Base-by-base conservation (phyloP, 2,329 filamentous ascomycete genomes). In the Tympanopsis confertula region DNA sequence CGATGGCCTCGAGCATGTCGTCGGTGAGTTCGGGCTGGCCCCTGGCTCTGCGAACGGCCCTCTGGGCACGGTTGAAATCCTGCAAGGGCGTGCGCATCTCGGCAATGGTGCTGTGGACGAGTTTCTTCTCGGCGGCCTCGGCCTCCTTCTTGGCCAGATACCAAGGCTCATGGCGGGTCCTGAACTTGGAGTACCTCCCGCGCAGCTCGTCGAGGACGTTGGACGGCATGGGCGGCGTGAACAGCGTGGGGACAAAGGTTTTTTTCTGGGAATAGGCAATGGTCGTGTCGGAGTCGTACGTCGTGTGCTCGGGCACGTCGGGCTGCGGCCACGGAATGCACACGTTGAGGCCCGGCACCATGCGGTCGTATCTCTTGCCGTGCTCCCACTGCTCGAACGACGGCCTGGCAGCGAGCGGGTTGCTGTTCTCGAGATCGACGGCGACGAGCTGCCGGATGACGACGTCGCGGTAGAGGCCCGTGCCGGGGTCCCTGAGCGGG, bases 151-250 rank as follows among this genome's bases (percentile, higher is more conserved):
- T 62, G 46, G 66, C 66, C 38, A 88, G 57, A 55, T 82, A 93
- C 56, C 81, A 82, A 35, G 72, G 63, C 45, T 87, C 82, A 62
- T 94, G 86, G 35, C 85, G 70, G 39, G 79, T 86, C 51, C 86
- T 71, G 74, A 89, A 91, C 50, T 72, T 76, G 48, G 80, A 84
- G 69, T 80, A 94, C 55, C 78, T 82, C 65, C 83, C 82, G 53
- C 87, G 73, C 53, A 95, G 68, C 66, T 96, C 89, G 56, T 94
- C 79, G 46, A 94, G 71, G 26, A 95, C 72, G n/a, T 60, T 62
- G 20, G 68, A 61, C 4, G 89, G 87, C 71, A 94, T 86, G 13
- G 89, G 89, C 19, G 83, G 71, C 13, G 71, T 66, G 20, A 87
- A 65, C 18, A 96, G 67, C 24, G 77, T 83, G n/a, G 88, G 87